A percentile compares a stretch with the other conserved stretches of the same genome.
Conservation (phyloP, 768 basidiomycete genomes). For the Phanerodontia chrysosporium region DNA sequence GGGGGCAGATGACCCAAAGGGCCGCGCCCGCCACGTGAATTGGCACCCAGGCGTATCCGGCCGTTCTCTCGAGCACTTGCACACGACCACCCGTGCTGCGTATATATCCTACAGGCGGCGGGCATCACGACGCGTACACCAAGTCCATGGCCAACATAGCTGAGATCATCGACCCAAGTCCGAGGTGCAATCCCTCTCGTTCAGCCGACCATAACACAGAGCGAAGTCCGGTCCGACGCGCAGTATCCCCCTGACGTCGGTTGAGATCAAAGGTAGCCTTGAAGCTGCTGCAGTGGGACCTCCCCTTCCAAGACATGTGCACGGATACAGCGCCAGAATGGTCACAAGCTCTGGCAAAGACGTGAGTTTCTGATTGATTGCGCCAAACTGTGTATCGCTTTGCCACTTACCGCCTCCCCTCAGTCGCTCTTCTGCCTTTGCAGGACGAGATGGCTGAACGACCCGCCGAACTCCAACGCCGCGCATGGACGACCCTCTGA, state of each 20-base stretch:
- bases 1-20: slow-evolving; percentile 16
- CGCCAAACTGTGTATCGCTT: too few relatives aligned
- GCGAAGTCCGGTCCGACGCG: background rate
- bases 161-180: too few relatives aligned
- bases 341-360: background rate
- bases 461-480: slow-evolving; percentile 15
- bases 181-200: too few relatives aligned
- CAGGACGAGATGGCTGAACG: slow-evolving; percentile 1
- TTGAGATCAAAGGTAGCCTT: background rate
- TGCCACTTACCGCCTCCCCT: background rate
- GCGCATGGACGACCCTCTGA: slow-evolving; percentile 14
- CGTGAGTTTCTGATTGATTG: background rate
- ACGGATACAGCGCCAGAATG: background rate
- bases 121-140: background rate
- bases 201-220: too few relatives aligned
- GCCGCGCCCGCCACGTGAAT: slow-evolving; percentile 3
- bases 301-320: background rate
- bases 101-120: background rate
- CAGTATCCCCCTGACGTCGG: background rate
- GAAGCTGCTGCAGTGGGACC: background rate
- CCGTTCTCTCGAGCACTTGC: background rate
- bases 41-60: background rate
- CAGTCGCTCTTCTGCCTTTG: background rate
- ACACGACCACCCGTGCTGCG: background rate
- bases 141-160: background rate